Base-by-base conservation (phyloP, 768 basidiomycete genomes). In the Aureoboletus auriporus region DNA sequence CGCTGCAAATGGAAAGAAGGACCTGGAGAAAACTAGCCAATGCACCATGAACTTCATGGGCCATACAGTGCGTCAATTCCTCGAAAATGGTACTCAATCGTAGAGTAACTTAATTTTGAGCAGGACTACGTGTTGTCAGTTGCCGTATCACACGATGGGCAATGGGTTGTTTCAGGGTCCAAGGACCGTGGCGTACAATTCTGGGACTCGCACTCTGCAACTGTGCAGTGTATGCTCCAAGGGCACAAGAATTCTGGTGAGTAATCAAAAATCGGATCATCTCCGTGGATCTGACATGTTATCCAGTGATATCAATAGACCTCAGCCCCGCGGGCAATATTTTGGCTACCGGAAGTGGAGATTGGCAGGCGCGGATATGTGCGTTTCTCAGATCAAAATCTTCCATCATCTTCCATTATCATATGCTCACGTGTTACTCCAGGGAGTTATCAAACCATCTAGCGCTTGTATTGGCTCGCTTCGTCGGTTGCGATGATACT, bases 101-200 rank as follows among this genome's bases (percentile, higher is more conserved):
- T 43, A 38, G 23, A 26, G 49, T 57, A 17, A 53, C 42, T 39
- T 4, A 26, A 42, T 38, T 40, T 27, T 33, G 14, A 2, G 31
- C 56, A 83, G 80, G 84, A 87, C 64, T 87, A 85, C 50, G 85
- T 87, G 50, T 73, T 87, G 43, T 80, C 79, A 39, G 83, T 85
- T 39, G 83, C 82, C 16, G 89, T 93, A 41, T 92, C 90, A 39
- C 87, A 92, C 54, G 94, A 97, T 67, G 91, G 90, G 51, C 83
- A 89, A 55, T 87, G 93, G 89, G 86, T 98, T 57, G 94, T 96
- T 10, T 93, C 91, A 10, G 95, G 96, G 44, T 86, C 84, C 31
- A 97, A 97, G 71, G 96, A 99, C 65, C 87, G 96, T 11, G 88
- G 92, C 1, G 93, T 99, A 47, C 91, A 94, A 66, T 93, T 95